Evolutionary conservation across 2,329 filamentous ascomycete species (phyloP), one percentile per base, ranked within the genome.

Genomic region (Xylariales sp.): DNA sequence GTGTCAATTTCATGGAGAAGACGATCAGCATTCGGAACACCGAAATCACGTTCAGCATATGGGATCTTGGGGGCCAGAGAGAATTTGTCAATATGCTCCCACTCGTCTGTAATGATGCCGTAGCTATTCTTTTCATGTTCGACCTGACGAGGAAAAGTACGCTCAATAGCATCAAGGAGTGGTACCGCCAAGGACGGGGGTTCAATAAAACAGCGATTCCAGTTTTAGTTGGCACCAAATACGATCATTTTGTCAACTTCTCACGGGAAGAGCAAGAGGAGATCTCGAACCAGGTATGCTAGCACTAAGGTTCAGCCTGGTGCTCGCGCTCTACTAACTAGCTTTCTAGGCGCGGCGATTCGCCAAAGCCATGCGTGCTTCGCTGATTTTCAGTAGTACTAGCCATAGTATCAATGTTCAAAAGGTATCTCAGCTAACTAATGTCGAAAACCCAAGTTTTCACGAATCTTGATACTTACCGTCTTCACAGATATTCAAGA

Each of bases 161-260:
- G 0, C 85, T 99, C 74, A 99, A 99, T 83, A 97, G 93, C 76
- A 98, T 99, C 85, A 99, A 99, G 84, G 96, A 99, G 80, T 99
- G 96, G 96, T 99, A 99, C 79, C 89, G 96, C 63, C 96, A 99
- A 82, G 96, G 96, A 55, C 89, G 96, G 71, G 96, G 96, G 30
- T 99, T 99, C 86, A 99, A 99, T 86, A 99, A 99, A 86, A 99
- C 96, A 14, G 96, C 96, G n/a, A 99, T 99, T 73, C 96, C 96
- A 0, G 97, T 99, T 77, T 82, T 99, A 30, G 93, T 99, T 18
- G 96, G 96, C 68, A 99, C 96, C 43, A 99, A 99, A 81, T 99
- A 98, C 80, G 96, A 99, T 77, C 96, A 98, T 78, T 99, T 99
- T 83, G 95, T 99, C 81, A 99, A 98, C 82, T 97, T 99, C 77